These are phyloP conservation scores for Trichosanthes cucumerina DNA, from an alignment of 306 rosid species.

Conservation along the genomic window DNA sequence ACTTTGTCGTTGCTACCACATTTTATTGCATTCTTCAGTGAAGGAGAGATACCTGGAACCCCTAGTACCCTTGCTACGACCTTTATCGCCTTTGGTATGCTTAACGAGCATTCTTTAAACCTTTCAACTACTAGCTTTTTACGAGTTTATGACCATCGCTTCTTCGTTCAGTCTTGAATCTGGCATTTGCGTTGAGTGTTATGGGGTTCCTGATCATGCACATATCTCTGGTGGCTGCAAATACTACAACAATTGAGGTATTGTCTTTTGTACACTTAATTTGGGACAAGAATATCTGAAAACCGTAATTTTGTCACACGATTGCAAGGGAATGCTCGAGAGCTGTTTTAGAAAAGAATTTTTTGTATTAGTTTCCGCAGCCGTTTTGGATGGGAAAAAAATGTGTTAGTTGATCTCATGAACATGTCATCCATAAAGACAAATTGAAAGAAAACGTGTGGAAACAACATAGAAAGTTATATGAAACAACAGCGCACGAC, in stretches of 20 bases:
- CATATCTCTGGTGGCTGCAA: constrained; percentile 75
- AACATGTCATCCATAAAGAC: background rate
- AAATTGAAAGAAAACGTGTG: background rate
- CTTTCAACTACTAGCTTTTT: constrained; percentile 8
- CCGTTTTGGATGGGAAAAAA: background rate
- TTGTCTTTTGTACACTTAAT: background rate
- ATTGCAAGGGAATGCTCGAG: background rate
- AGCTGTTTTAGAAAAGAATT: background rate
- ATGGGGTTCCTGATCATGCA: constrained; percentile 94
- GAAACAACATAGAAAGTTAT: background rate
- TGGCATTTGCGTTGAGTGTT: constrained; percentile 90
- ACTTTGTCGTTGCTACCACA: constrained; percentile 76
- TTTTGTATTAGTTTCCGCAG: background rate
- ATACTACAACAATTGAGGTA: constrained; percentile 98
- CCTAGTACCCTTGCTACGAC: constrained; percentile 98
- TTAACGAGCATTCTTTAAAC: background rate
- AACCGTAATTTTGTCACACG: background rate
- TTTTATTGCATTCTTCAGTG: constrained; percentile 82
- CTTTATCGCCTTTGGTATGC: constrained; percentile 89
- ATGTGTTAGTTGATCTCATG: background rate
- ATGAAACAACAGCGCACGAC: background rate
- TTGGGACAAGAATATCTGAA: background rate
- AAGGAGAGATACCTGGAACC: constrained; percentile 88
- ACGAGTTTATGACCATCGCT: constrained; percentile 17
- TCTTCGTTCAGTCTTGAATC: constrained; percentile 64